phyloP scores from a whole-genome alignment of 371 early-diverging fungal species.

The Mucor irregularis region DNA sequence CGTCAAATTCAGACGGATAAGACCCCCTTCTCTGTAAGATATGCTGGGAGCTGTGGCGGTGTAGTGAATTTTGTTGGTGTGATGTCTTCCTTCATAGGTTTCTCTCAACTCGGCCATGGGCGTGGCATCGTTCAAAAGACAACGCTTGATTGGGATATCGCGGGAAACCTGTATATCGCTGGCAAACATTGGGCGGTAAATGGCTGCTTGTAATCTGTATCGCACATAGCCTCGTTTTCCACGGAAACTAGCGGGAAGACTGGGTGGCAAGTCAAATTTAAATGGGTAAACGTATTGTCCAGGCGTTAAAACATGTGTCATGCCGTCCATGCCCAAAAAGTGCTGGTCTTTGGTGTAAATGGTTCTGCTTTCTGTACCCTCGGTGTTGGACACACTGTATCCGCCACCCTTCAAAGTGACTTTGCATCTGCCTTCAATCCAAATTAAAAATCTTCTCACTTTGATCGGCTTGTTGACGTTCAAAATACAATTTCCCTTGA shows the following conservation, averaged over 20 bases:
- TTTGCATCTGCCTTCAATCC: conserved; percentile 48
- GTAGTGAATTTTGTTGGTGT: conserved; percentile 30
- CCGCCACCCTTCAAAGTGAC: conserved; percentile 33
- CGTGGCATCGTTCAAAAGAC: conserved; percentile 31
- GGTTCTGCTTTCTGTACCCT: conserved; percentile 36
- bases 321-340: conserved; percentile 39
- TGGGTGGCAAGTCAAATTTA: conserved; percentile 41
- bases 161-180: conserved; percentile 33
- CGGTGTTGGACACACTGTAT: conserved; percentile 31
- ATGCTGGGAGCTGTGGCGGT: conserved; percentile 46
- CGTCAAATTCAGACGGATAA: conserved; percentile 38
- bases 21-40: conserved; percentile 48
- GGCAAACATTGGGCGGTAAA: conserved; percentile 44
- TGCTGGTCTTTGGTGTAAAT: conserved; percentile 32
- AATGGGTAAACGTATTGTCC: conserved; percentile 43
- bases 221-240: conserved; percentile 47
- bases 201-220: conserved; percentile 36
- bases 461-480: conserved; percentile 38
- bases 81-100: conserved; percentile 31
- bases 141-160: conserved; percentile 40
- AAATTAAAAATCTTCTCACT: conserved; percentile 40
- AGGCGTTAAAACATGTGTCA: conserved; percentile 27
- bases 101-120: conserved; percentile 27
- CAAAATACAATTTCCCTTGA: conserved; percentile 39
- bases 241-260: conserved; percentile 43